A percentile compares a stretch with the other conserved stretches of the same genome.
phyloP scores from a whole-genome alignment of 495 filamentous ascomycete genomes.

The Hyaloscypha variabilis region DNA sequence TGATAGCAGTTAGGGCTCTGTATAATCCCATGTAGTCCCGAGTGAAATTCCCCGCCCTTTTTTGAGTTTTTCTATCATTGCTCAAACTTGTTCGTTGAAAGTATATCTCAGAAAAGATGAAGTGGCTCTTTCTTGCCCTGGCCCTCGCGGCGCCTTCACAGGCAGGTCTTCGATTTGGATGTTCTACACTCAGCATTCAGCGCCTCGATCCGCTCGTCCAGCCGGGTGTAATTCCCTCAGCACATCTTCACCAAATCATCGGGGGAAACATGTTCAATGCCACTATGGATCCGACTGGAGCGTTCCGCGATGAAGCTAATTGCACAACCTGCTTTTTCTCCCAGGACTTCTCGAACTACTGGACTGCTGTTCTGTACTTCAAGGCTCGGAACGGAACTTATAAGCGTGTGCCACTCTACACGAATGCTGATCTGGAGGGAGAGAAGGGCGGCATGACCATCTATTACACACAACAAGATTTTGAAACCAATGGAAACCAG shows the following conservation, averaged over 20 bases:
- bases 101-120: too few relatives aligned
- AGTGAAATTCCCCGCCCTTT: too few relatives aligned
- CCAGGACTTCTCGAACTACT: slow-evolving; percentile 71
- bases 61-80: too few relatives aligned
- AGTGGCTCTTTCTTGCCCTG: slow-evolving; percentile 18
- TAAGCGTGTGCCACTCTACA: slow-evolving; percentile 50
- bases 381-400: slow-evolving; percentile 64
- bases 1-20: too few relatives aligned
- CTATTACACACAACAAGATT: slow-evolving; percentile 46
- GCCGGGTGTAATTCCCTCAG: slow-evolving; percentile 51
- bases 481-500: slow-evolving; percentile 40
- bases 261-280: slow-evolving; percentile 68
- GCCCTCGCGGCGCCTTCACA: slow-evolving; percentile 13
- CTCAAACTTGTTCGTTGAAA: too few relatives aligned
- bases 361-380: slow-evolving; percentile 66
- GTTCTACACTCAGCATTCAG: slow-evolving; percentile 41
- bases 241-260: slow-evolving; percentile 66
- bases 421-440: slow-evolving; percentile 32
- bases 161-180: slow-evolving; percentile 21
- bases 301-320: slow-evolving; percentile 41
- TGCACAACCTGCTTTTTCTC: slow-evolving; percentile 65
- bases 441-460: slow-evolving; percentile 46
- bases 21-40: too few relatives aligned
- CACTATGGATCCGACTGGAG: slow-evolving; percentile 52
- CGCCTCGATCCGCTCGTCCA: slow-evolving; percentile 66